Conservation (phyloP, 371 early-diverging fungal genomes). For the Syncephalastrum sp. region DNA sequence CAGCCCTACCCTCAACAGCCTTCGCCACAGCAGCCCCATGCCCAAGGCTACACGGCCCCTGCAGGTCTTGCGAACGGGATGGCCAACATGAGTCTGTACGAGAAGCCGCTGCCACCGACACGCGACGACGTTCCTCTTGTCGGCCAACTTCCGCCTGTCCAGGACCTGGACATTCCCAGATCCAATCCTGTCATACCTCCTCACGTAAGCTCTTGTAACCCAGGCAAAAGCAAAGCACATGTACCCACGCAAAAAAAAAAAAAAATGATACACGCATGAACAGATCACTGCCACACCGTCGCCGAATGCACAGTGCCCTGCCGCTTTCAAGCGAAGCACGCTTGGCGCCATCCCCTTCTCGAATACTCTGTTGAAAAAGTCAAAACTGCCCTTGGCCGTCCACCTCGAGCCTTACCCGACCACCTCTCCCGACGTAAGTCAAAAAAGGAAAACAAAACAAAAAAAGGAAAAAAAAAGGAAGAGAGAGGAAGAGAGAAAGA, state of each 20-base stretch:
- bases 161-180: slow-evolving; percentile 40
- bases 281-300: slow-evolving; percentile 49
- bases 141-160: slow-evolving; percentile 52
- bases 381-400: slow-evolving; percentile 76
- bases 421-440: slow-evolving; percentile 39
- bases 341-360: slow-evolving; percentile 73
- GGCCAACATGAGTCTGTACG: slow-evolving; percentile 22
- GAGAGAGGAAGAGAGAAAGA: slow-evolving; percentile 9
- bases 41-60: no score
- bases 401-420: slow-evolving; percentile 68
- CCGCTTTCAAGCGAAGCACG: slow-evolving; percentile 70
- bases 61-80: slow-evolving; percentile 21
- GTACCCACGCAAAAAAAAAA: no score
- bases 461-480: not conserved
- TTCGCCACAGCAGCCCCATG: no score
- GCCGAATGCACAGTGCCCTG: slow-evolving; percentile 41
- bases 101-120: slow-evolving; percentile 7
- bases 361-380: slow-evolving; percentile 60
- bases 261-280: no score
- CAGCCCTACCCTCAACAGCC: no score
- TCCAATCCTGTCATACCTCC: slow-evolving; percentile 43
- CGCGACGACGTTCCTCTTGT: slow-evolving; percentile 40
- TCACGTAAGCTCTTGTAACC: slow-evolving; percentile 23
- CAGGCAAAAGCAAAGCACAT: no score
- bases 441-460: not conserved